These are phyloP conservation scores for Stephanodiscus triporus DNA, from an alignment of 108 stramenopile genomes.

Conservation along the genomic window DNA sequence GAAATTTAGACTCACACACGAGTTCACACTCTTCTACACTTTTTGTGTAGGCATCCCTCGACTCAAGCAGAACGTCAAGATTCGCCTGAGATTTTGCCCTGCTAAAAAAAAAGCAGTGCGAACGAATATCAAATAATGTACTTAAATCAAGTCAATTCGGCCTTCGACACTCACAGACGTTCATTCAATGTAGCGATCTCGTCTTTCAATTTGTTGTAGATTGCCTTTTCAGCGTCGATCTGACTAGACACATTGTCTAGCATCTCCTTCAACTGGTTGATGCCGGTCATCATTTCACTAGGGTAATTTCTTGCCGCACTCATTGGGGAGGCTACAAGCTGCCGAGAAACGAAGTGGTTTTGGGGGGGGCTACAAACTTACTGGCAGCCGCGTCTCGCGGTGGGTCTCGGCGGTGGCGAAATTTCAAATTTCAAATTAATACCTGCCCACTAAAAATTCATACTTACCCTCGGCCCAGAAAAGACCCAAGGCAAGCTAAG, in stretches of 20 bases:
- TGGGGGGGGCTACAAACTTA: no score
- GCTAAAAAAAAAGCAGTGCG: neutral
- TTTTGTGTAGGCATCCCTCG: conserved; percentile 23
- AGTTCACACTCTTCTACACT: conserved; percentile 25
- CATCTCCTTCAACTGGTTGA: conserved; percentile 20
- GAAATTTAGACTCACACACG: conserved; percentile 7
- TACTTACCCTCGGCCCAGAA: no score
- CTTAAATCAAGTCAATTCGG: neutral
- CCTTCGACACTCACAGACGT: conserved; percentile 2
- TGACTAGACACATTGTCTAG: conserved; percentile 5
- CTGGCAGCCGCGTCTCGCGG: no score
- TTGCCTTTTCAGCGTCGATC: conserved; percentile 12
- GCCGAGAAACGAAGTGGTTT: no score
- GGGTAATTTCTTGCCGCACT: conserved; percentile 10
- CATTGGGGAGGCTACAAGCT: neutral
- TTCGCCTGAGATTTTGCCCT: conserved; percentile 14
- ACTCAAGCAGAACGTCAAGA: conserved; percentile 4
- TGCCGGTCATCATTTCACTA: conserved; percentile 14
- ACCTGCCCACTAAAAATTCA: no score
- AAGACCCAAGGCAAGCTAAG: no score
- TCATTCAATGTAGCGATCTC: conserved; percentile 13
- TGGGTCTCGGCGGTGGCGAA: no score
- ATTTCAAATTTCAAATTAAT: no score
- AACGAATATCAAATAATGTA: neutral
- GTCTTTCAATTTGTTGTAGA: conserved; percentile 11